A percentile compares a stretch with the other conserved stretches of the same genome.
phyloP scores from a whole-genome alignment of 495 filamentous ascomycete genomes.

The Lindgomyces ingoldianus region DNA sequence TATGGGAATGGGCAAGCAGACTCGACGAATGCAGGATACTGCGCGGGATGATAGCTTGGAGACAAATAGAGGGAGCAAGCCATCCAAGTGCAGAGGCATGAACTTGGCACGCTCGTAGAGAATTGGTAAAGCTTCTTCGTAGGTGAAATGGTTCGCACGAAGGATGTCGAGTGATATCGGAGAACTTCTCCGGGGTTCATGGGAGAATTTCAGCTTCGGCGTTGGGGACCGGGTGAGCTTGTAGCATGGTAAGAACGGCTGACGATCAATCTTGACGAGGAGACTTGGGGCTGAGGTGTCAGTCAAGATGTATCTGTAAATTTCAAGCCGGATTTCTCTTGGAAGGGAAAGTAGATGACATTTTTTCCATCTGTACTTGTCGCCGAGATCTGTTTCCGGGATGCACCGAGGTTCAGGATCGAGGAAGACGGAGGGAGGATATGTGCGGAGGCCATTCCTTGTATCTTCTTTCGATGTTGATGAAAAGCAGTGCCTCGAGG shows the following conservation, averaged over 20 bases:
- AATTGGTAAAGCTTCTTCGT: constrained; percentile 29
- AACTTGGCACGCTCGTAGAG: constrained; percentile 28
- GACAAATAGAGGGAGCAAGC: constrained; percentile 25
- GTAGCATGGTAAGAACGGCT: constrained; percentile 1
- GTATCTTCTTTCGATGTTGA: too few species aligned
- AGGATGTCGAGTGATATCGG: constrained; percentile 18
- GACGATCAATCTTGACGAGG: constrained; percentile 16
- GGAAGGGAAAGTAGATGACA: constrained; percentile 26
- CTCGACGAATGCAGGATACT: constrained; percentile 12
- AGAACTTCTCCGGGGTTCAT: neutral
- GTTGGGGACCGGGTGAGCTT: neutral
- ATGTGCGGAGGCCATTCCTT: neutral
- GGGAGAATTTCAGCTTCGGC: neutral
- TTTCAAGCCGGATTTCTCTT: constrained; percentile 22
- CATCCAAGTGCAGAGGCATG: constrained; percentile 13
- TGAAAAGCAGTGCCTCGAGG: neutral
- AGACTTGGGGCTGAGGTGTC: neutral
- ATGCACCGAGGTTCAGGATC: neutral
- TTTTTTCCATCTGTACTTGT: constrained; percentile 12
- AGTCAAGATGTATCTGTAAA: constrained; percentile 25
- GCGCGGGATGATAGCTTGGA: constrained; percentile 6
- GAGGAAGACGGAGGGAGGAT: neutral
- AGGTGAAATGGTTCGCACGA: constrained; percentile 7
- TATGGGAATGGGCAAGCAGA: constrained; percentile 6
- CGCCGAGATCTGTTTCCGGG: neutral